Percentiles rank a stretch among this genome's conserved stretches.
Evolutionary conservation across 352 stramenopile genomes (phyloP).

Genomic region (Phytophthora sansomeana): DNA sequence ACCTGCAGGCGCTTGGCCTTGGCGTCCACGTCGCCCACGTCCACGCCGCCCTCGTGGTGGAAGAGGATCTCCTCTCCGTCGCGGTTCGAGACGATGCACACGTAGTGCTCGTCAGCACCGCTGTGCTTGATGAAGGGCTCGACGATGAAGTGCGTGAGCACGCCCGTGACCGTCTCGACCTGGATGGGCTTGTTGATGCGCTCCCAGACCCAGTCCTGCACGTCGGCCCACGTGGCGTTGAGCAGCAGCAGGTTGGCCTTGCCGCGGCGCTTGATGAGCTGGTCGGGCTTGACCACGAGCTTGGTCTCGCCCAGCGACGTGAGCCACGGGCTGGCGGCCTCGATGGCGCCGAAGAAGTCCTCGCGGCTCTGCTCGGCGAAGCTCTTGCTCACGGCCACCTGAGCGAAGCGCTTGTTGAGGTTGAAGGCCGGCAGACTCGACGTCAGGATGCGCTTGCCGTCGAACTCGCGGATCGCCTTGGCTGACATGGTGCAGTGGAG

Average conservation of each 20-base stretch:
- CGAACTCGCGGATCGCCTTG: constrained; percentile 96
- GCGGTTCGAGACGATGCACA: constrained; percentile 96
- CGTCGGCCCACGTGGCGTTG: constrained; percentile 93
- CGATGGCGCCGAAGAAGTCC: constrained; percentile 76
- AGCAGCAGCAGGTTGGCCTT: constrained; percentile 96
- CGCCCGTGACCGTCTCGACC: constrained; percentile 91
- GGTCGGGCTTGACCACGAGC: constrained; percentile 97
- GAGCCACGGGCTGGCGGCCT: constrained; percentile 87
- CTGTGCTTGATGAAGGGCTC: constrained; percentile 97
- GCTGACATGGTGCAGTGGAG: constrained; percentile 88
- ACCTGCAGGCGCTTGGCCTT: constrained; percentile 94
- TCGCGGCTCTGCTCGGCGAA: constrained; percentile 48
- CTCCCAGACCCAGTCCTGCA: constrained; percentile 95
- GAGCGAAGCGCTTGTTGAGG: constrained; percentile 79
- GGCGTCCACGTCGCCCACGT: constrained; percentile 95
- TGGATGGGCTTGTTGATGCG: constrained; percentile 94
- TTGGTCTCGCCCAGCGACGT: constrained; percentile 67
- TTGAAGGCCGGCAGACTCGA: constrained; percentile 79
- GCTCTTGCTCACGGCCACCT: constrained; percentile 65
- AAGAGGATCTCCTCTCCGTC: constrained; percentile 97
- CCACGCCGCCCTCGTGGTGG: constrained; percentile 95
- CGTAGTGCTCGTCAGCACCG: constrained; percentile 95
- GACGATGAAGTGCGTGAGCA: constrained; percentile 97
- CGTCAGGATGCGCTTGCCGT: constrained; percentile 95
- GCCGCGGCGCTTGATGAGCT: constrained; percentile 97